Evolutionary conservation across 2,329 filamentous ascomycete species (phyloP), one percentile per base, ranked within the genome.

Genomic region (Phialophora tarda): DNA sequence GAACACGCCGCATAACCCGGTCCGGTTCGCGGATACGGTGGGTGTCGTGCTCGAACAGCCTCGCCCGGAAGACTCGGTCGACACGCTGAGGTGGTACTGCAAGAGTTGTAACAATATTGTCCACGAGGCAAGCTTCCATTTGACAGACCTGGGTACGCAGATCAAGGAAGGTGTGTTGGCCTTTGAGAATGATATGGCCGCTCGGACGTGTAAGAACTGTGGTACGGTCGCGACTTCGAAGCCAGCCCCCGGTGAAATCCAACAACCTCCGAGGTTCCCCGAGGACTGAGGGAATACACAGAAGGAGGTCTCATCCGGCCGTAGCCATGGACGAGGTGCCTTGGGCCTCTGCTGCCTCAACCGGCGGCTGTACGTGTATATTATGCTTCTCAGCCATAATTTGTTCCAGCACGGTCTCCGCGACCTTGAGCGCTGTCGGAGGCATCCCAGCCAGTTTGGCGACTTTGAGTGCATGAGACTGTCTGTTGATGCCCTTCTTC

Each of bases 1-100:
- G n/a, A 93, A 97, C 79, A 95, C 91, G n/a, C 94, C 94, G 28
- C 94, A 98, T 81, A 97, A 96, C 78, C 94, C 95, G 0, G 92
- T 98, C 38, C 88, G 94, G 65, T 98, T 97, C 80, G 91, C 90
- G 75, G 84, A 96, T 80, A 97, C 94, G 0, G 92, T 98, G n/a
- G 94, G 94, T 34, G 84, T 98, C 58, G 94, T 98, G 38, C 83
- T 98, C 65, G 94, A 98, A 83, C 92, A 96, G 83, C 86, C 87
- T 48, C 84, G 95, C 11, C 91, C 91, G 0, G 80, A 84, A 47
- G 87, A 79, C 4, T 88, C 87, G 30, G 71, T 93, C 64, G 94
- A 98, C 82, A 85, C 85, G 63, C 85, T 98, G 86, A 83, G 92
- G 70, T 98, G 93, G 94, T 98, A 98, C 81, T 98, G 95, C 80